Evolutionary conservation across 768 basidiomycete genomes (phyloP), one percentile per base, ranked within the genome.

Genomic region (Crassisporium funariophilum): DNA sequence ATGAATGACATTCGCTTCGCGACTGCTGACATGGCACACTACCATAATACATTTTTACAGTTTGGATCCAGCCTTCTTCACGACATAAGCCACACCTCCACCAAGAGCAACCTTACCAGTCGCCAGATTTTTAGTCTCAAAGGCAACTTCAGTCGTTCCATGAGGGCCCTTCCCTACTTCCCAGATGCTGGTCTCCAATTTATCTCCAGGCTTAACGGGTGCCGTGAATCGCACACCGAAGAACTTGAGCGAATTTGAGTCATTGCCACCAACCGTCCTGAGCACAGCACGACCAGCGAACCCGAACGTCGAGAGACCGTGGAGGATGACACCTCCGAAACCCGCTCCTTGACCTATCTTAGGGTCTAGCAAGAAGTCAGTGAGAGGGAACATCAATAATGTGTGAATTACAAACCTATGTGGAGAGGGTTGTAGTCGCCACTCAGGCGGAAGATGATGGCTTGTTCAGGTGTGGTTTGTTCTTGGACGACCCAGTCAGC

Each of bases 241-340:
- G 55, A 81, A 73, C 50, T 75, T 82, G 50, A 95, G 69, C 2
- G 84, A 72, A 3, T 71, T 70, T 2, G 85, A 76, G 53, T 88
- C 79, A 35, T 77, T 77, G 0, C 73, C 77, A 0, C 81, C 88
- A 10, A 84, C 74, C 2, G 75, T 73, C 47, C 77, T 75, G 50
- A 95, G 72, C 44, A 94, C 66, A 1, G 82, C 88, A 34, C 91
- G 83, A 3, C 88, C 92, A 6, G 76, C 86, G 60, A 91, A 91
- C 8, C 91, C 91, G 61, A 79, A 93, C 0, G 86, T 81, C 15
- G 86, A 84, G 19, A 94, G 75, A 21, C 91, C 91, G 59, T 95
- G 91, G 2, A 94, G 76, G 57, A 95, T 92, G 27, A 86, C 82
- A 38, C 85, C 91, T 2, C 88, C 88, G 57, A 95, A 93, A 9